Evolutionary conservation across 495 filamentous ascomycete species (phyloP).

Genomic region (Astrocystis sublimbata): DNA sequence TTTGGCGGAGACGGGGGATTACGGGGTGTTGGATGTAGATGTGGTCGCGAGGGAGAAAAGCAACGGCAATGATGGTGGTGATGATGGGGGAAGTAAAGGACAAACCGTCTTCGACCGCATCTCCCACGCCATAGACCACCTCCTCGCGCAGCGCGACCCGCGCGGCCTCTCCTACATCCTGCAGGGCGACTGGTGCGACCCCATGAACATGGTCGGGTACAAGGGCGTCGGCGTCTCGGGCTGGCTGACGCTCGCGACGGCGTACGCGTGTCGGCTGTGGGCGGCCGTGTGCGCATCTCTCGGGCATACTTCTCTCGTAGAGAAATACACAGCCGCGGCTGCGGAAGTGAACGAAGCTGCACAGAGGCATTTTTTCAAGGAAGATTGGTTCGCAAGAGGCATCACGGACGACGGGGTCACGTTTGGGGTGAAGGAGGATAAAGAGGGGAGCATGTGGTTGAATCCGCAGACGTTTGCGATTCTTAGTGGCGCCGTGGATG

Average conservation of each 20-base stretch:
- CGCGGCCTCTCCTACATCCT: constrained; percentile 58
- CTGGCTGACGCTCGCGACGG: constrained; percentile 58
- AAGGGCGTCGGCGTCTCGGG: constrained; percentile 58
- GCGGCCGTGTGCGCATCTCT: constrained; percentile 52
- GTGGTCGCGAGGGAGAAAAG: constrained; percentile 31
- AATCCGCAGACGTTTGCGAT: constrained; percentile 59
- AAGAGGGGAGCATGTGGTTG: constrained; percentile 58
- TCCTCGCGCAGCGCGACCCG: constrained; percentile 49
- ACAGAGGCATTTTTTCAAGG: constrained; percentile 57
- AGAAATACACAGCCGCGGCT: constrained; percentile 45
- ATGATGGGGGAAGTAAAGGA: too few species aligned
- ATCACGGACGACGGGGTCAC: constrained; percentile 57
- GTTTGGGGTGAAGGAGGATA: constrained; percentile 52
- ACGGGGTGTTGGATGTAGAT: constrained; percentile 47
- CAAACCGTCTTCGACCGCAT: constrained; percentile 56
- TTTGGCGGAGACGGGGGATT: constrained; percentile 56
- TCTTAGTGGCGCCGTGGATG: constrained; percentile 53
- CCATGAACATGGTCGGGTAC: constrained; percentile 62
- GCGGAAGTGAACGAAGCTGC: constrained; percentile 50
- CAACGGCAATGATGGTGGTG: constrained; percentile 43
- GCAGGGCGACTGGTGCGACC: constrained; percentile 61
- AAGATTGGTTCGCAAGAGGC: constrained; percentile 57
- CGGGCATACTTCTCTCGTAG: constrained; percentile 40
- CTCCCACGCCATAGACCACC: constrained; percentile 56
- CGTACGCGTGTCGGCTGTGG: constrained; percentile 52